Evolutionary conservation across 305 asterid species (phyloP), one percentile per base, ranked within the genome.

Genomic region (Fraxinus xanthoxyloides): DNA sequence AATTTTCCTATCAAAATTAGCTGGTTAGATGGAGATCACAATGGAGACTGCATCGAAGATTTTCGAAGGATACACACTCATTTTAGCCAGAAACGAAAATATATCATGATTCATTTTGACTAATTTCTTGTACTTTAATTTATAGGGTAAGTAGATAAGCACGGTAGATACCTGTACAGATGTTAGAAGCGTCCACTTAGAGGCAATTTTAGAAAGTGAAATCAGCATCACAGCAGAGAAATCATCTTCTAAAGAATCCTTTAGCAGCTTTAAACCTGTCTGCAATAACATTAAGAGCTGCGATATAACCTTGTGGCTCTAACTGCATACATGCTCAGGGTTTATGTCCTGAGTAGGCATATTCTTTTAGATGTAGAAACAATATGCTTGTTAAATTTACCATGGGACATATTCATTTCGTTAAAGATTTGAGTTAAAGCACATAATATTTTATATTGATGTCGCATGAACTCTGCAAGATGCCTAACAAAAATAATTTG

Each of bases 121-220:
- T 26, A 17, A 65, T 12, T 65, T 28, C 17, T 12, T 9, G 73
- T 65, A 12, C 73, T 65, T 26, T 4, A 67, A 67, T 67, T 28
- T 70, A 84, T 36, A 65, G 54, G 76, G 21, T 54, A 59, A 36
- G 75, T 70, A 23, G 61, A 81, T 56, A 24, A 83, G 82, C 76
- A 69, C 74, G 80, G 78, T 63, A 78, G 79, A 82, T 70, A 94
- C 98, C 98, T 93, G 98, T 23, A 76, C 65, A 83, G 93, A 92
- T 85, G 90, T 79, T 78, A 96, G 85, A 84, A 91, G 81, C 81
- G 87, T 89, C 95, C 98, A 94, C 83, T 82, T 90, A n/a, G 91
- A 92, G 88, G 98, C 94, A 82, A 96, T 87, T 90, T 87, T 87
- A 82, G 99, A 89, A 77, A 96, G 97, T 79, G 99, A 94, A 82